Percentiles rank a stretch among this genome's conserved stretches.
These are phyloP conservation scores for Diaporthe citriasiana DNA, from an alignment of 2,329 filamentous ascomycete species.

Conservation along the genomic window DNA sequence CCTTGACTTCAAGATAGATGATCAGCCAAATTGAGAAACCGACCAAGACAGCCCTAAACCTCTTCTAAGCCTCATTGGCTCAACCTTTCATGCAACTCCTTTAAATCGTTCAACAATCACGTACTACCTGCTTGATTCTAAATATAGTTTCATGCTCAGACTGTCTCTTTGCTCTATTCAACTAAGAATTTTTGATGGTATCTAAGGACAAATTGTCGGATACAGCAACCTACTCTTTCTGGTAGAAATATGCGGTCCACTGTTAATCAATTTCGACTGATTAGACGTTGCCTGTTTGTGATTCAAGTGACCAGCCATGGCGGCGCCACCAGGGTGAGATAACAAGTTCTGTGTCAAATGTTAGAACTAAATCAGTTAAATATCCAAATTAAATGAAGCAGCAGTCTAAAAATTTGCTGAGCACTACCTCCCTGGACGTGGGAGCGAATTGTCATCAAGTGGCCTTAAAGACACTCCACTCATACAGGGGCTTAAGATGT, in stretches of 20 bases:
- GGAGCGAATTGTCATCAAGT: neutral
- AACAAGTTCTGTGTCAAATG: too few species aligned
- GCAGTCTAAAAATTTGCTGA: neutral
- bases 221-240: neutral
- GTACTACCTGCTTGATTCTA: neutral
- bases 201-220: neutral
- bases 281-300: neutral
- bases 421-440: neutral
- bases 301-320: neutral
- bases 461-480: neutral
- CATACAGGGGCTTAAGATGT: neutral
- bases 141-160: neutral
- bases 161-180: neutral
- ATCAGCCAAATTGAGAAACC: neutral
- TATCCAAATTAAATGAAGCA: neutral
- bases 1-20: neutral
- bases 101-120: neutral
- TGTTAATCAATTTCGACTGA: neutral
- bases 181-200: neutral
- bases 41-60: too few species aligned
- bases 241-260: neutral
- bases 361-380: too few species aligned
- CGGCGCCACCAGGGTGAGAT: neutral
- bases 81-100: neutral
- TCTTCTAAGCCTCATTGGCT: too few species aligned